phyloP scores from a whole-genome alignment of 495 filamentous ascomycete genomes.

The Trichocladium uniseriatum region DNA sequence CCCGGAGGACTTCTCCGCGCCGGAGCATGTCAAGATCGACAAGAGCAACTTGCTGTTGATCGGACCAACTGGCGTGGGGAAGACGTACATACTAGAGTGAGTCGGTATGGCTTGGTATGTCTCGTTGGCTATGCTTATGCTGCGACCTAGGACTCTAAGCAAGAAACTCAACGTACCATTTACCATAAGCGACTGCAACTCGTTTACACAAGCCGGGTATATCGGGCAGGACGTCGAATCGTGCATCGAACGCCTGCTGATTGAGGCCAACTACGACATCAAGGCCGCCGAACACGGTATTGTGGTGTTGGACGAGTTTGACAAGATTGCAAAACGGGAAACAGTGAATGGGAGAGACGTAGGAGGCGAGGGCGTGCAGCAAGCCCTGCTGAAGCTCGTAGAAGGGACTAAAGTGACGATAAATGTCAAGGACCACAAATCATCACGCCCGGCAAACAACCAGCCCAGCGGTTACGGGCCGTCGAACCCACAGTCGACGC shows the following conservation, averaged over 20 bases:
- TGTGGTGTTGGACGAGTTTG: slow-evolving; percentile 90
- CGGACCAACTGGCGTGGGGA: slow-evolving; percentile 90
- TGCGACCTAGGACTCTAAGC: slow-evolving; percentile 34
- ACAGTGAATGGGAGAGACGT: slow-evolving; percentile 61
- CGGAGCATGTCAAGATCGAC: slow-evolving; percentile 67
- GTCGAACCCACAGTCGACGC: slow-evolving; percentile 27
- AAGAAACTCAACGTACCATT: slow-evolving; percentile 80
- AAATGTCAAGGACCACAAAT: slow-evolving; percentile 72
- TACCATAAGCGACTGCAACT: slow-evolving; percentile 94
- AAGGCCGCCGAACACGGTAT: slow-evolving; percentile 82
- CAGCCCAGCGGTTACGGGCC: slow-evolving; percentile 32
- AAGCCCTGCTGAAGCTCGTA: slow-evolving; percentile 89
- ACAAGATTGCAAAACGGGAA: slow-evolving; percentile 71
- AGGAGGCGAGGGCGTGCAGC: slow-evolving; percentile 88
- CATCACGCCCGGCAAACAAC: slow-evolving; percentile 39
- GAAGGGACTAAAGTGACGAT: slow-evolving; percentile 90
- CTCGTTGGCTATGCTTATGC: background rate
- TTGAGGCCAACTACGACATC: slow-evolving; percentile 84
- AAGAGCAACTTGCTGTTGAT: slow-evolving; percentile 94
- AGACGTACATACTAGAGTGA: slow-evolving; percentile 84
- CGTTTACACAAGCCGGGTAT: slow-evolving; percentile 94
- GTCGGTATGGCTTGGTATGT: slow-evolving; percentile 7
- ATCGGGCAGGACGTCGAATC: slow-evolving; percentile 94
- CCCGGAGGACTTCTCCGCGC: slow-evolving; percentile 36
- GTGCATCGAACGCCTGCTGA: slow-evolving; percentile 80